A percentile compares a stretch with the other conserved stretches of the same genome.
These are phyloP conservation scores for Acacia confusa DNA, from an alignment of 306 rosid species.

Conservation along the genomic window DNA sequence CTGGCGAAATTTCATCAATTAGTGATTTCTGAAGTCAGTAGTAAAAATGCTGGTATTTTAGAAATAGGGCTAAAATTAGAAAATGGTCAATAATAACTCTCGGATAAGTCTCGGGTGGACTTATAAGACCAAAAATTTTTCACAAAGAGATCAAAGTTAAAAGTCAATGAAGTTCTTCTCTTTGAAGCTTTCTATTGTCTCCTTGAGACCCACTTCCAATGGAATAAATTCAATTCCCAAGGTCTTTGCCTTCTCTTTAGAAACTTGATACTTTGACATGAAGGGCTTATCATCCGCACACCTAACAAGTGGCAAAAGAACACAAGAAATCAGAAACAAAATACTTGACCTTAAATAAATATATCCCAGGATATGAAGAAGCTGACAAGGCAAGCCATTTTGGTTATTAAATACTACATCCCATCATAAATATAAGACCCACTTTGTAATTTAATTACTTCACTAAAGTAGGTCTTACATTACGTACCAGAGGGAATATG, in stretches of 20 bases:
- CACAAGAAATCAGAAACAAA: background rate
- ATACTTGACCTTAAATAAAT: background rate
- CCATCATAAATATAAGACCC: too few species aligned
- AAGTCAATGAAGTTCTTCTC: background rate
- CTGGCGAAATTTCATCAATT: too few species aligned
- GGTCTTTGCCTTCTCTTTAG: background rate
- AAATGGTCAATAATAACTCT: too few species aligned
- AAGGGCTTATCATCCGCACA: background rate
- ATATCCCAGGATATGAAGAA: background rate
- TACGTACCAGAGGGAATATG: background rate
- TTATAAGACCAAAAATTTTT: background rate
- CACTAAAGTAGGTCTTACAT: too few species aligned
- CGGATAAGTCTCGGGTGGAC: too few species aligned
- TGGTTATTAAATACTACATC: background rate
- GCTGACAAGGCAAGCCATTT: background rate
- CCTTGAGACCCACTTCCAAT: background rate
- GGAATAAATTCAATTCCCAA: constrained; percentile 12
- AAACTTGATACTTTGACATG: background rate
- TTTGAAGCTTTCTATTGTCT: constrained; percentile 5
- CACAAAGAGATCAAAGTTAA: background rate
- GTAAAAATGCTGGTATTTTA: too few species aligned
- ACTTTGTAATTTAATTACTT: too few species aligned
- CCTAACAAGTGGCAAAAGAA: background rate
- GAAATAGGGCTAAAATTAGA: too few species aligned
- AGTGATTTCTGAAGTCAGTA: too few species aligned